These are phyloP conservation scores for Fusarium succisae DNA, from an alignment of 2,329 filamentous ascomycete species.

Conservation along the genomic window DNA sequence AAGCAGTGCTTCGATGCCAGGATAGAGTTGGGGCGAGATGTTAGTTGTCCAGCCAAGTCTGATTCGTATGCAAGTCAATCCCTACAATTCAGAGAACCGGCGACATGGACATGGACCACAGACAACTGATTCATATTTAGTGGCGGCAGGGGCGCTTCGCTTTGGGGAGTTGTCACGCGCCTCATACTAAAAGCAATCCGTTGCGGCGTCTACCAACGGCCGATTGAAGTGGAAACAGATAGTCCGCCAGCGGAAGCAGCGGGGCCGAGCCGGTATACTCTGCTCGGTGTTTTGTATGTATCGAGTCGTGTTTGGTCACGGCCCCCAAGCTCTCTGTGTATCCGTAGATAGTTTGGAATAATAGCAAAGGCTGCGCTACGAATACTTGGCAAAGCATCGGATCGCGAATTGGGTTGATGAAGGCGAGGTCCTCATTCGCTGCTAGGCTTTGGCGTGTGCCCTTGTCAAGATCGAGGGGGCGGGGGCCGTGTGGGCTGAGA, in stretches of 20 bases:
- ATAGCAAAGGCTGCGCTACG: not conserved
- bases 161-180: slow-evolving; percentile 14
- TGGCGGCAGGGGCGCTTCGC: slow-evolving; percentile 40
- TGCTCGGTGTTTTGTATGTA: not conserved
- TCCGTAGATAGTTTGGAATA: not conserved
- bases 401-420: slow-evolving; percentile 5
- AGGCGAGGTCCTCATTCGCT: slow-evolving; percentile 27
- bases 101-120: slow-evolving; percentile 29
- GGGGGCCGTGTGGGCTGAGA: slow-evolving; percentile 42
- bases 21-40: slow-evolving; percentile 32
- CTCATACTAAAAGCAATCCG: not conserved
- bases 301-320: not conserved
- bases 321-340: not conserved
- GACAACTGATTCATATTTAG: slow-evolving; percentile 15
- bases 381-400: slow-evolving; percentile 8
- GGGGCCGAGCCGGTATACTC: slow-evolving; percentile 30
- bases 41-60: slow-evolving; percentile 19
- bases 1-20: not conserved
- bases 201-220: slow-evolving; percentile 24
- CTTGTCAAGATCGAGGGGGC: slow-evolving; percentile 39
- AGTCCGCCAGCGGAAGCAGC: slow-evolving; percentile 32
- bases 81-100: slow-evolving; percentile 12
- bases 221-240: slow-evolving; percentile 35
- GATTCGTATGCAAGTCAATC: slow-evolving; percentile 25
- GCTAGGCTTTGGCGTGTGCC: slow-evolving; percentile 15